Evolutionary conservation across 2,329 filamentous ascomycete species (phyloP).

Genomic region (Exophiala bonariae): DNA sequence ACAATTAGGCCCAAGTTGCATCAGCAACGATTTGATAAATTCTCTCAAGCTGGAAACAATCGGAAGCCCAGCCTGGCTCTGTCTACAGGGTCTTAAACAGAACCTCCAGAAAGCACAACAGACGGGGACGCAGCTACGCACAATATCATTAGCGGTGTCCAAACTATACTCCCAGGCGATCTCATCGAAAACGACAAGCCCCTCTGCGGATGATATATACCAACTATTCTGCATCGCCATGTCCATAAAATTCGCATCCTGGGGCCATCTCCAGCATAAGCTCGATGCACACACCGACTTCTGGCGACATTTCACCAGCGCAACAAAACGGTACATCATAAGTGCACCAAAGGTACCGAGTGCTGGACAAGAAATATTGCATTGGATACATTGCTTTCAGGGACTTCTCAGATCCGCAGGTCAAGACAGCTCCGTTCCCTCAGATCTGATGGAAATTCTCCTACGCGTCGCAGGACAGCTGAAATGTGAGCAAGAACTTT

Average conservation of each 20-base stretch:
- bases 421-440: conserved; percentile 3
- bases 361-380: not conserved
- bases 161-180: conserved; percentile 19
- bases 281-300: conserved; percentile 44
- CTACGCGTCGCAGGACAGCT: not conserved
- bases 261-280: conserved; percentile 43
- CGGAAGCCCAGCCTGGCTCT: conserved; percentile 36
- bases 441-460: conserved; percentile 10
- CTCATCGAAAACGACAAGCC: conserved; percentile 1
- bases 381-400: conserved; percentile 4
- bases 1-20: conserved; percentile 14
- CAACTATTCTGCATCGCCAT: conserved; percentile 38
- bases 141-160: conserved; percentile 41
- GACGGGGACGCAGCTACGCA: conserved; percentile 44
- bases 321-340: conserved; percentile 29
- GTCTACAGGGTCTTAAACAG: conserved; percentile 38
- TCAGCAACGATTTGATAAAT: conserved; percentile 14
- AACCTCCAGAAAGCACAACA: conserved; percentile 39
- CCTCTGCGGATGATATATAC: conserved; percentile 1
- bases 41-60: conserved; percentile 15
- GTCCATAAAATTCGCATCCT: conserved; percentile 44
- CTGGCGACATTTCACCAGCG: conserved; percentile 43
- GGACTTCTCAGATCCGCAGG: conserved; percentile 2
- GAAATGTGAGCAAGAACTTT: not conserved
- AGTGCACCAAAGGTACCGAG: not conserved